phyloP scores from a whole-genome alignment of 139 green algal genomes.

The Chlorella sp. region DNA sequence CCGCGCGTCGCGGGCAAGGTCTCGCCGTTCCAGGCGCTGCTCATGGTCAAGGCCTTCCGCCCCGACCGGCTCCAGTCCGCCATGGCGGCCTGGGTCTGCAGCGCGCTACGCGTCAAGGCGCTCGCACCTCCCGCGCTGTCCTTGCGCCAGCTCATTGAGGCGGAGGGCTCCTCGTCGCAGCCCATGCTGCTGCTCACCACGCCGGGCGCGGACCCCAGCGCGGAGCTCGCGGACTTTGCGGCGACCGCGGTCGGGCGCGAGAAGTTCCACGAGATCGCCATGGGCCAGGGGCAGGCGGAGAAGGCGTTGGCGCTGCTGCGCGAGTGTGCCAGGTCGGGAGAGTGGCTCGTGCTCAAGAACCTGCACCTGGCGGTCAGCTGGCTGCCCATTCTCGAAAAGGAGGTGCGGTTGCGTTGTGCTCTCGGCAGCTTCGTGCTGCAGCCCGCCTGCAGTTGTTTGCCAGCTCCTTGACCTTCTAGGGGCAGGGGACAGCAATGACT shows the following conservation, averaged over 20 bases:
- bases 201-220: constrained; percentile 61
- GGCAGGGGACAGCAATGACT: too few species aligned
- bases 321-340: constrained; percentile 54
- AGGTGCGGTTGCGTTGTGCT: too few species aligned
- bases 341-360: constrained; percentile 85
- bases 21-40: constrained; percentile 46
- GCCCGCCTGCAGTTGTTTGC: too few species aligned
- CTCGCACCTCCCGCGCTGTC: constrained; percentile 34
- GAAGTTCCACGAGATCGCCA: constrained; percentile 65
- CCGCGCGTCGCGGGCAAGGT: constrained; percentile 7
- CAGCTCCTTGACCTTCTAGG: too few species aligned
- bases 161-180: constrained; percentile 26
- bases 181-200: constrained; percentile 74
- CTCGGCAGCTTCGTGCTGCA: too few species aligned
- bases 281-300: constrained; percentile 76
- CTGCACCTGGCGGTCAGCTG: constrained; percentile 70
- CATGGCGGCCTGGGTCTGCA: constrained; percentile 46
- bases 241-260: constrained; percentile 23
- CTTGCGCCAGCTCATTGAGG: constrained; percentile 29
- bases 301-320: constrained; percentile 58
- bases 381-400: constrained; percentile 73
- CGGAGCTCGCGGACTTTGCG: constrained; percentile 69
- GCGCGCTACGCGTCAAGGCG: constrained; percentile 36
- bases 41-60: constrained; percentile 55
- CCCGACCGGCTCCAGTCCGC: constrained; percentile 46